phyloP scores from a whole-genome alignment of 73 alveolate species.

The Paramecium sexaurelia region DNA sequence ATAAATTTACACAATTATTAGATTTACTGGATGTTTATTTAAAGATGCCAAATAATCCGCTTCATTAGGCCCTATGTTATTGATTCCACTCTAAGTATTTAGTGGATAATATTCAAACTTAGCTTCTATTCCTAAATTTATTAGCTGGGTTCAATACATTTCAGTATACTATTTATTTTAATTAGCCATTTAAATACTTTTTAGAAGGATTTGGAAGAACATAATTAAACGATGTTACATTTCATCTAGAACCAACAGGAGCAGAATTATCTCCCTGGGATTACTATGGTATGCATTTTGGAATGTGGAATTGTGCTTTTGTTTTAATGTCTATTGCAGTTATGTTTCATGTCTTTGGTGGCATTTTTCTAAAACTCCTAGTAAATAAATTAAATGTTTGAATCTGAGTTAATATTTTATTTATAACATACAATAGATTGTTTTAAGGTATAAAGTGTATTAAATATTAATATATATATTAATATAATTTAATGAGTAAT shows the following conservation, averaged over 20 bases:
- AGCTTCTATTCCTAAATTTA: neutral
- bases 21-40: conserved; percentile 58
- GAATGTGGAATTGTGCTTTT: conserved; percentile 30
- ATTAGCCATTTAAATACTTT: conserved; percentile 49
- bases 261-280: neutral
- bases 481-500: neutral
- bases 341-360: conserved; percentile 29
- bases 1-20: neutral
- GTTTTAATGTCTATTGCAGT: conserved; percentile 12
- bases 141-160: conserved; percentile 20
- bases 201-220: conserved; percentile 58
- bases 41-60: conserved; percentile 35
- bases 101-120: conserved; percentile 12
- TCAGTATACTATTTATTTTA: neutral
- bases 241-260: neutral
- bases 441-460: neutral
- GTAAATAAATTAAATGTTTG: conserved; percentile 47
- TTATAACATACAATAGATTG: no score
- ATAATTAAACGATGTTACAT: conserved; percentile 5
- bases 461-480: neutral
- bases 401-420: neutral
- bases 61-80: conserved; percentile 26
- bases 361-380: neutral
- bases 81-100: conserved; percentile 15
- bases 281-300: neutral